Evolutionary conservation across 495 filamentous ascomycete species (phyloP), one percentile per base, ranked within the genome.

Genomic region (Lasiosphaeria miniovina): DNA sequence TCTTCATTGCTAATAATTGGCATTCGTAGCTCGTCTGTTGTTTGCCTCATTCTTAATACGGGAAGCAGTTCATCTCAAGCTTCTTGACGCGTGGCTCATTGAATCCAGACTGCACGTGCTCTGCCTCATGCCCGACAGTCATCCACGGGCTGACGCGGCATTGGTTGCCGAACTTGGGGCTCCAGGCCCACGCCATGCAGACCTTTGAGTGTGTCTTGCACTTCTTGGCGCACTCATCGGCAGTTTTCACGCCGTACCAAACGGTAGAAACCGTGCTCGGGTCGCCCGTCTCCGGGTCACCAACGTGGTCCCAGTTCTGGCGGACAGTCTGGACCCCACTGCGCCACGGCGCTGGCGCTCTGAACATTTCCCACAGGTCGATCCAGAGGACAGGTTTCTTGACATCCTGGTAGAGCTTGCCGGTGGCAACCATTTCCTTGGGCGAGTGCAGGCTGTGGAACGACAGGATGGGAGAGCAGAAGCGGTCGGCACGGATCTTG

Each of bases 151-250:
- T 76, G 34, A 69, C 51, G 45, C 73, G 63, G 56, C 78, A 81
- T 24, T 24, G 24, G 14, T 57, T 49, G 36, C 53, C 49, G 3
- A 60, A 60, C 17, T 50, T 50, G 3, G 61, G 54, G 31, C 79
- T 73, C 65, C 74, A 81, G 10, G 71, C 72, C 78, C 78, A 81
- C 24, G 77, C 77, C 43, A 81, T 54, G 46, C 76, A 81, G 9
- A 9, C 59, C 6, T 53, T 35, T 11, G 9, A 40, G n/a, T 52
- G 48, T 50, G 55, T 55, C 8, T 65, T 49, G 49, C 72, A 79
- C 4, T 72, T 66, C 41, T 58, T 60, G 38, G 40, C 14, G 51
- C 66, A 66, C 0, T 53, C 67, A 15, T 71, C 68, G 4, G 62
- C 68, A 36, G 59, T 68, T 31, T 24, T 24, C 24, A 40, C 61